A percentile compares a stretch with the other conserved stretches of the same genome.
These are phyloP conservation scores for Sarocladium strictum DNA, from an alignment of 2,329 filamentous ascomycete species.

Conservation along the genomic window DNA sequence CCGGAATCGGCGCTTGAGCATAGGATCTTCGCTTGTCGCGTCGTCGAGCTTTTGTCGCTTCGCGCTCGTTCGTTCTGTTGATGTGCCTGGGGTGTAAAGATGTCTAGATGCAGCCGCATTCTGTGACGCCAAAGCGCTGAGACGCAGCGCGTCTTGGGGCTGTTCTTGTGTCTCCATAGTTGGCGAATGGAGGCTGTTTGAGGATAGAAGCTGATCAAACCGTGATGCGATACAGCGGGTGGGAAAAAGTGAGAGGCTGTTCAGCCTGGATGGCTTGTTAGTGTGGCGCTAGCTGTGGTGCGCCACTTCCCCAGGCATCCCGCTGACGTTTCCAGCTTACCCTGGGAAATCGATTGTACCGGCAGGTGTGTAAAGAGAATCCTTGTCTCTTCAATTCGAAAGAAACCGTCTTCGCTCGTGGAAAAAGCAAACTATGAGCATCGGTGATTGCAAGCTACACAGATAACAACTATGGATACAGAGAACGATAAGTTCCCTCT, in stretches of 20 bases:
- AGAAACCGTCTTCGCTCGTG: not conserved
- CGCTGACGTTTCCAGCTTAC: slow-evolving; percentile 1
- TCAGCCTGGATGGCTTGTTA: slow-evolving; percentile 24
- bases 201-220: slow-evolving; percentile 18
- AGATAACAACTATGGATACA: slow-evolving; percentile 16
- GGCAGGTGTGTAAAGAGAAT: not conserved
- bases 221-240: slow-evolving; percentile 2
- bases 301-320: slow-evolving; percentile 4
- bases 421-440: not conserved
- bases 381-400: not conserved
- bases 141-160: slow-evolving; percentile 26
- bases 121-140: slow-evolving; percentile 27
- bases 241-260: not conserved
- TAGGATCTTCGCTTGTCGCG: slow-evolving; percentile 23
- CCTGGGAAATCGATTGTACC: not conserved
- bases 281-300: slow-evolving; percentile 8
- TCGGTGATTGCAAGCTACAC: not conserved
- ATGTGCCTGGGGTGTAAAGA: slow-evolving; percentile 23
- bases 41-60: slow-evolving; percentile 35
- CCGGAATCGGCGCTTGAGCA: slow-evolving; percentile 46
- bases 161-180: slow-evolving; percentile 28
- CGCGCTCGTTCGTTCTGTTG: not conserved
- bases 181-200: slow-evolving; percentile 10
- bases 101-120: slow-evolving; percentile 27
- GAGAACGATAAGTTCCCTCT: slow-evolving; percentile 66